Conservation (phyloP, 2,329 filamentous ascomycete species). For the Lecanosticta acicola region DNA sequence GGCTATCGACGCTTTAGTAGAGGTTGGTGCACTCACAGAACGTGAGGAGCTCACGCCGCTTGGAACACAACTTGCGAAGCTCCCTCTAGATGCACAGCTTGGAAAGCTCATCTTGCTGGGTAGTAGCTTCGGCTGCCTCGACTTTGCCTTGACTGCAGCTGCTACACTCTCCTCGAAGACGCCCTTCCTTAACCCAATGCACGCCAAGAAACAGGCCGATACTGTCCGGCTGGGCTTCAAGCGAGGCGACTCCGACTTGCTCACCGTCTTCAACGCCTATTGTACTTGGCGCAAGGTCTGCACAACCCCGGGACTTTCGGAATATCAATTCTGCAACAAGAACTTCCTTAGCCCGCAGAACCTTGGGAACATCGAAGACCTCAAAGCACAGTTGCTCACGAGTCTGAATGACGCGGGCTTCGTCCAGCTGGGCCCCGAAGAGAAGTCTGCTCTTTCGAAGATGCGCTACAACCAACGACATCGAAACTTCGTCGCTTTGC, state of each 20-base stretch:
- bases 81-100: conserved; percentile 89
- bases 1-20: conserved; percentile 85
- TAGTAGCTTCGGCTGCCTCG: conserved; percentile 81
- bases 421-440: conserved; percentile 65
- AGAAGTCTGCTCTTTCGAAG: conserved; percentile 63
- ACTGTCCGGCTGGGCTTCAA: conserved; percentile 72
- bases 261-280: conserved; percentile 94
- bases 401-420: conserved; percentile 83
- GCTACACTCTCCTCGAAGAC: conserved; percentile 93
- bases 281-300: conserved; percentile 80
- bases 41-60: conserved; percentile 80
- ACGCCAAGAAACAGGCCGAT: conserved; percentile 75
- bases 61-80: conserved; percentile 75
- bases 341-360: conserved; percentile 90
- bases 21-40: conserved; percentile 80
- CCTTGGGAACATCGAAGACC: conserved; percentile 84
- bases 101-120: conserved; percentile 88
- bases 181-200: conserved; percentile 82
- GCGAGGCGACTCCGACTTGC: conserved; percentile 79
- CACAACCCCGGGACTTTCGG: conserved; percentile 62
- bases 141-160: conserved; percentile 85
- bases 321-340: conserved; percentile 88
- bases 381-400: conserved; percentile 84
- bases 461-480: conserved; percentile 59
- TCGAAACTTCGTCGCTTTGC: conserved; percentile 78